Evolutionary conservation across 352 stramenopile genomes (phyloP).

Genomic region (Phytophthora crassamura): DNA sequence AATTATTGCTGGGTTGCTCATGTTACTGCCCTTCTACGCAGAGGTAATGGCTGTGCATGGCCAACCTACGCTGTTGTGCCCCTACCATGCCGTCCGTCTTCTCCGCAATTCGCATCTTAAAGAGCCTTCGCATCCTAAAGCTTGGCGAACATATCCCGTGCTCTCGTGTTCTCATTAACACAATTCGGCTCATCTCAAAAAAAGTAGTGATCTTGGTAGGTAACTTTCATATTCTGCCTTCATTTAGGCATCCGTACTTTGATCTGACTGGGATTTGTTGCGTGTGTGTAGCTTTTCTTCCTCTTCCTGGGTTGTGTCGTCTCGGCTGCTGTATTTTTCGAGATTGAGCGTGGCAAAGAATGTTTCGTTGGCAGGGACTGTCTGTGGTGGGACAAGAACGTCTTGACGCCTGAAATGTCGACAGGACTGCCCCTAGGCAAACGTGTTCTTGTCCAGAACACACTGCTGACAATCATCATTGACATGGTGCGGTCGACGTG

Average conservation of each 20-base stretch:
- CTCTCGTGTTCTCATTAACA: slow-evolving; percentile 43
- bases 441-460: slow-evolving; percentile 53
- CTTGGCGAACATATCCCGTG: slow-evolving; percentile 51
- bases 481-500: slow-evolving; percentile 61
- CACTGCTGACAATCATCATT: slow-evolving; percentile 30
- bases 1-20: slow-evolving; percentile 27
- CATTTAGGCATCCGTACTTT: no score
- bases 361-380: slow-evolving; percentile 45
- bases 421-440: slow-evolving; percentile 37
- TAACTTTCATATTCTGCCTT: neutral
- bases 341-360: slow-evolving; percentile 52
- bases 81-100: slow-evolving; percentile 53
- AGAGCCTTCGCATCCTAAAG: slow-evolving; percentile 58
- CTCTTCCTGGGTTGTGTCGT: slow-evolving; percentile 53
- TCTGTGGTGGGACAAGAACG: slow-evolving; percentile 48
- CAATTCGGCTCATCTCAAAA: slow-evolving; percentile 38
- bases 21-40: slow-evolving; percentile 49
- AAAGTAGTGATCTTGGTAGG: slow-evolving; percentile 53
- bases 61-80: slow-evolving; percentile 49
- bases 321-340: slow-evolving; percentile 51
- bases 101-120: slow-evolving; percentile 46
- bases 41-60: slow-evolving; percentile 30
- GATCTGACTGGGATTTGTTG: neutral
- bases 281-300: slow-evolving; percentile 50
- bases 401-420: slow-evolving; percentile 45